Percentiles rank a stretch among this genome's conserved stretches.
Conservation (phyloP, 1,139 yeast species). For the Geotrichum carabidarum region DNA sequence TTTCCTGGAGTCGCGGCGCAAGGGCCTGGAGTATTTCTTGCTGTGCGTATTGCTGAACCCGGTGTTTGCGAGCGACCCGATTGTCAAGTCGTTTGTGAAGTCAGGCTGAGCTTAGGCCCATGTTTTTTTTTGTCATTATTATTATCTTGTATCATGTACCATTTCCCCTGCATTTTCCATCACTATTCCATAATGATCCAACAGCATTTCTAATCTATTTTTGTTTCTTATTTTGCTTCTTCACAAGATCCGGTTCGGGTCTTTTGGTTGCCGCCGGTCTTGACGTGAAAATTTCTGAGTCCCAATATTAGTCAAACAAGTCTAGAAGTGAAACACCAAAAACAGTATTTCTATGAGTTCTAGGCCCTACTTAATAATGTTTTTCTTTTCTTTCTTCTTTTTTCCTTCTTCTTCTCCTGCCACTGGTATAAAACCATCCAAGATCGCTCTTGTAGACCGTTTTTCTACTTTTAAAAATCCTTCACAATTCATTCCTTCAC, state of each 20-base stretch:
- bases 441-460: not conserved
- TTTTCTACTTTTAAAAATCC: not conserved
- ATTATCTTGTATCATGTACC: not conserved
- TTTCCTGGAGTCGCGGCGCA: slow-evolving; percentile 59
- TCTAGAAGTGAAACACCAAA: not conserved
- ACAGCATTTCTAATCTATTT: not conserved
- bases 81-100: slow-evolving; percentile 49
- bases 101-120: not conserved
- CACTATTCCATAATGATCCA: too few species aligned
- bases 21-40: slow-evolving; percentile 70
- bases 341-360: not conserved
- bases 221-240: too few species aligned
- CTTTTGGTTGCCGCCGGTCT: too few species aligned
- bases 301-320: not conserved
- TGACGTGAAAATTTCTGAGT: too few species aligned
- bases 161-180: not conserved
- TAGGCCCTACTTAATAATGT: slow-evolving; percentile 8
- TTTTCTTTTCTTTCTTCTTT: not conserved
- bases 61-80: slow-evolving; percentile 43
- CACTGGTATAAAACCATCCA: not conserved
- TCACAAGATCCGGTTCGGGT: too few species aligned
- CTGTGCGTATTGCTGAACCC: slow-evolving; percentile 67
- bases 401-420: not conserved
- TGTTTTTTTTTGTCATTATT: not conserved
- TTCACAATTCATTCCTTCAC: slow-evolving; percentile 12